Evolutionary conservation across 1,284 basidiomycete genomes (phyloP), one percentile per base, ranked within the genome.

Genomic region (Sporisorium exsertum): DNA sequence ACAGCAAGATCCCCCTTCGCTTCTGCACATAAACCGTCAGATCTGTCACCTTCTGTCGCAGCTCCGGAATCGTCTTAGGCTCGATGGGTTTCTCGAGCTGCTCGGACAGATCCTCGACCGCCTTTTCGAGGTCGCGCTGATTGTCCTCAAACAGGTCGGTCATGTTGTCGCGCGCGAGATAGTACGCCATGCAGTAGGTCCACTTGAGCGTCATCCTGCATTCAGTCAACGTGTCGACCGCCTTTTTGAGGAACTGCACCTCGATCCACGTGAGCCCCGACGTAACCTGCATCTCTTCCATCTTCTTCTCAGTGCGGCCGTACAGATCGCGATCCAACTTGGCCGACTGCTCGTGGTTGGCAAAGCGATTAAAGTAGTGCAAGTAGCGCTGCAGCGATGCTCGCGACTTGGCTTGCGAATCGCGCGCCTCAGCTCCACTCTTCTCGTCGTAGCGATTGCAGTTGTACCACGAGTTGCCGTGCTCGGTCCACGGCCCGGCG

Each of bases 171-270:
- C 90, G 91, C 64, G 91, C 87, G 20, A 92, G 86, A 85, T 97
- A 99, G 88, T 95, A 99, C 15, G 95, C 96, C 95, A 99, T 97
- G n/a, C 94, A 93, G 84, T 99, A 99, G 18, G 95, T 98, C 96
- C 97, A 99, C 87, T 98, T 98, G 72, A 99, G 90, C 47, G 96
- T 97, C 88, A 92, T 94, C 37, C 96, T 91, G 84, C 95, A 97
- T 85, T 92, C 92, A 76, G 80, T 81, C 46, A 87, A 75, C 92
- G 92, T 92, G 82, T 97, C 95, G 2, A 97, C 94, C 0, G 96
- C 96, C 86, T 96, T 95, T 87, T 94, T 94, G 88, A 97, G 94
- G 87, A 99, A 99, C 86, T 98, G 96, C 37, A 95, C 95, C 87
- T 99, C 95, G 79, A 98, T 98, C 96, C 96, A 99, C 4, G 94